Evolutionary conservation across 441 rosid species (phyloP).

Genomic region (Adansonia rubrostipa): DNA sequence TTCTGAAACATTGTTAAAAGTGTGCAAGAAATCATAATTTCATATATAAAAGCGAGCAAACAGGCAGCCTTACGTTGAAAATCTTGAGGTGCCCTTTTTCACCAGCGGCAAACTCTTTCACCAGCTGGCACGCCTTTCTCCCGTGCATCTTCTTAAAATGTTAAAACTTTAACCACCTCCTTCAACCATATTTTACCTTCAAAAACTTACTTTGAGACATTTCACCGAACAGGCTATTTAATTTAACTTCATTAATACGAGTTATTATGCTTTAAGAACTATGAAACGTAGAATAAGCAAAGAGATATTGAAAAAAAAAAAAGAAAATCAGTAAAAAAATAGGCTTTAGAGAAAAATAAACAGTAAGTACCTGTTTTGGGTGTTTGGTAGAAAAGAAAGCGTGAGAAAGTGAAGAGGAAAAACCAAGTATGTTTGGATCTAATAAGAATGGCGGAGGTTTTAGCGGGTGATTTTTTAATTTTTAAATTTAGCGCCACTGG

Average conservation of each 20-base stretch:
- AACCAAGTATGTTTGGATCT: not conserved
- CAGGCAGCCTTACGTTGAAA: conserved; percentile 57
- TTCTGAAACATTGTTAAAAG: not conserved
- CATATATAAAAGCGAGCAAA: not conserved
- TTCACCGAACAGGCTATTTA: conserved; percentile 37
- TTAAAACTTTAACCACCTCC: not conserved
- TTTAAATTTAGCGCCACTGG: not conserved
- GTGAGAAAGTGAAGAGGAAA: not conserved
- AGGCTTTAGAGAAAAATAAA: not conserved
- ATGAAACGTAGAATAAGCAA: not conserved
- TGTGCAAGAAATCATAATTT: not conserved
- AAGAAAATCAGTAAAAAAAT: no score
- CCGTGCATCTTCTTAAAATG: conserved; percentile 55
- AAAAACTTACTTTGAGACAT: conserved; percentile 27
- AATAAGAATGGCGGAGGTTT: not conserved
- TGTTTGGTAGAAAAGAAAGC: not conserved
- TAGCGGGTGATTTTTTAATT: not conserved
- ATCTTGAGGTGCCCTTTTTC: conserved; percentile 76
- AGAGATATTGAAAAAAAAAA: not conserved
- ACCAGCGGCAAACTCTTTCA: conserved; percentile 61
- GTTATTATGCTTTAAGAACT: not conserved
- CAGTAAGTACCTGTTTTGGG: not conserved
- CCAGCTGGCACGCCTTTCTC: conserved; percentile 69
- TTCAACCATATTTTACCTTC: conserved; percentile 12
- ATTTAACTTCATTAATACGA: not conserved